Conservation (phyloP, 768 basidiomycete genomes). For the Leccinum incarnatum region DNA sequence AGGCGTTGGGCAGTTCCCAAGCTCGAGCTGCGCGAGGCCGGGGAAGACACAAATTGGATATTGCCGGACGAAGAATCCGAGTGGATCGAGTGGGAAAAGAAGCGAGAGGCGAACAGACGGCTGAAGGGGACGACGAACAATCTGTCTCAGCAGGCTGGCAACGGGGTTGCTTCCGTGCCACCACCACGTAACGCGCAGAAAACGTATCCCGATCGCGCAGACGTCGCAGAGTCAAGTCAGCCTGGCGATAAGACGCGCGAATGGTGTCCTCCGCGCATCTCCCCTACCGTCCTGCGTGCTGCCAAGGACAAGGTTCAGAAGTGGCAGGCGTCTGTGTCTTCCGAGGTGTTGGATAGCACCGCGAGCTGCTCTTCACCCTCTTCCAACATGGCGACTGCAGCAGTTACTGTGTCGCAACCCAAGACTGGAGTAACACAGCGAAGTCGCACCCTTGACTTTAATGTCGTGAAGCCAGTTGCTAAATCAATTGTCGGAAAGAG, state of each 20-base stretch:
- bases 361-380: not conserved
- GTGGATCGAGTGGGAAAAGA: constrained; percentile 47
- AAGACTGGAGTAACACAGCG: constrained; percentile 18
- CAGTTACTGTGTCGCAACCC: constrained; percentile 5
- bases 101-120: constrained; percentile 20
- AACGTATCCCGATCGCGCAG: not conserved
- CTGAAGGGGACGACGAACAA: constrained; percentile 16
- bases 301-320: constrained; percentile 36
- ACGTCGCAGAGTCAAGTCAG: not conserved
- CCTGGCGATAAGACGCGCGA: constrained; percentile 2
- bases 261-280: constrained; percentile 12
- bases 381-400: constrained; percentile 5
- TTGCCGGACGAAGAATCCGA: constrained; percentile 48
- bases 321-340: constrained; percentile 34
- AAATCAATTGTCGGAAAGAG: constrained; percentile 24
- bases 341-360: constrained; percentile 16
- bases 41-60: constrained; percentile 30
- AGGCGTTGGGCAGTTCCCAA: constrained; percentile 26
- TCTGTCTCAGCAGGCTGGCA: constrained; percentile 7
- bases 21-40: constrained; percentile 21
- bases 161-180: not conserved
- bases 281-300: constrained; percentile 25
- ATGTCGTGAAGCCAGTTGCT: constrained; percentile 41
- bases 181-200: constrained; percentile 6
- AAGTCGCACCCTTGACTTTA: constrained; percentile 38